A percentile compares a stretch with the other conserved stretches of the same genome.
phyloP scores from a whole-genome alignment of 2,329 filamentous ascomycete species.

The Xylogone sp. region DNA sequence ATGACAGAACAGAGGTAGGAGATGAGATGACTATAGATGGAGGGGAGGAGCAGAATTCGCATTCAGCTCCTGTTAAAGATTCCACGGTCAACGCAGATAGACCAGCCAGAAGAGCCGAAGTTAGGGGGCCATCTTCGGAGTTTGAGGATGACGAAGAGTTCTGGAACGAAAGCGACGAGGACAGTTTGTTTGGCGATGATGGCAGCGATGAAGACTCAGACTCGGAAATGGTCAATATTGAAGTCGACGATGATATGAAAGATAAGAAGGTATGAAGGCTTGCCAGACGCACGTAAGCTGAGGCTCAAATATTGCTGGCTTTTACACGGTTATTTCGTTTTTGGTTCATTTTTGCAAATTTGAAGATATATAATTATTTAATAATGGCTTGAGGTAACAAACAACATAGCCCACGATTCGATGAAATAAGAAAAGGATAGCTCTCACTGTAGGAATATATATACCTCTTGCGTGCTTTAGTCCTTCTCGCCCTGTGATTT shows the following conservation, averaged over 20 bases:
- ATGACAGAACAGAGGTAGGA: not conserved
- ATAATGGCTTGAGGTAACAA: no score
- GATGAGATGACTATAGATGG: not conserved
- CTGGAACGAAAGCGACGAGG: not conserved
- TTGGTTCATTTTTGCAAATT: no score
- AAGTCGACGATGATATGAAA: not conserved
- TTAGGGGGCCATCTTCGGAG: not conserved
- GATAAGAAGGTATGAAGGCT: not conserved
- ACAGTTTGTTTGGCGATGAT: not conserved
- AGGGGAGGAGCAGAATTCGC: not conserved
- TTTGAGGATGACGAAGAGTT: not conserved
- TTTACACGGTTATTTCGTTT: no score
- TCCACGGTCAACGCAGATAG: not conserved
- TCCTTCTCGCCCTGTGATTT: no score
- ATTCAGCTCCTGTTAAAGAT: not conserved
- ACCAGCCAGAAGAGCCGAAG: not conserved
- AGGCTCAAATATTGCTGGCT: no score
- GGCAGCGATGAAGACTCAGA: not conserved
- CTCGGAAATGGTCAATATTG: not conserved
- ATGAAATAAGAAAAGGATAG: no score
- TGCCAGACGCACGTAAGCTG: no score
- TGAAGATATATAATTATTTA: no score
- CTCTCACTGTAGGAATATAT: no score
- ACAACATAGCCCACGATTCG: no score
- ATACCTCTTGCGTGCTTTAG: no score